Percentiles rank a stretch among this genome's conserved stretches.
These are phyloP conservation scores for Salvia rosmarinus DNA, from an alignment of 257 asterid species.

Conservation along the genomic window DNA sequence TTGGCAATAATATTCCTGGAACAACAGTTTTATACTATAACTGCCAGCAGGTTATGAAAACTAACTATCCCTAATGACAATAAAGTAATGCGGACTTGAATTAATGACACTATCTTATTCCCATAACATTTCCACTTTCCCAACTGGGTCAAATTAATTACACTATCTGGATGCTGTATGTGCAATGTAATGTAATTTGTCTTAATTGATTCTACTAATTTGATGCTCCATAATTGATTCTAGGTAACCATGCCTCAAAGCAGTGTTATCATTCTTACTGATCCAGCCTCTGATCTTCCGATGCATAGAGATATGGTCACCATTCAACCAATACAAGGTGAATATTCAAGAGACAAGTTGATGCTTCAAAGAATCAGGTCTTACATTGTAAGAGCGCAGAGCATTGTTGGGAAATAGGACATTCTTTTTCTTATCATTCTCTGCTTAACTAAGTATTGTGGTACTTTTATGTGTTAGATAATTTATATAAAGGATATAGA, in stretches of 20 bases:
- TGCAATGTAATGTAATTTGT: constrained; percentile 14
- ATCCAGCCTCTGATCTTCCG: constrained; percentile 70
- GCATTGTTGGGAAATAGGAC: constrained; percentile 44
- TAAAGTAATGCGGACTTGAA: neutral
- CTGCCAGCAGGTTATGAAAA: neutral
- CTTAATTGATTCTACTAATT: constrained; percentile 22
- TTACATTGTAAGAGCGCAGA: constrained; percentile 90
- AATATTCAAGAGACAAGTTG: constrained; percentile 98
- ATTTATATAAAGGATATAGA: neutral
- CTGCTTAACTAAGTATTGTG: constrained; percentile 25
- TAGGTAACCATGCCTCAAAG: constrained; percentile 81
- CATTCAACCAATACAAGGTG: constrained; percentile 88
- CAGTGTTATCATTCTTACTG: constrained; percentile 74
- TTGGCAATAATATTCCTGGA: constrained; percentile 1
- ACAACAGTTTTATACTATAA: neutral
- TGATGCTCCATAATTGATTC: constrained; percentile 35
- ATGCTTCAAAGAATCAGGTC: constrained; percentile 99
- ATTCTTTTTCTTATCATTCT: constrained; percentile 34
- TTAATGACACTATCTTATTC: neutral
- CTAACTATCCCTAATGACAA: neutral
- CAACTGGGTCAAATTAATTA: constrained; percentile 18
- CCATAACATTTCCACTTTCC: neutral
- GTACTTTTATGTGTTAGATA: constrained; percentile 16
- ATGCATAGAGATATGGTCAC: constrained; percentile 64
- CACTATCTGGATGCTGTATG: neutral